phyloP scores from a whole-genome alignment of 1,139 yeast species.

The Candida pseudoviswanathii region DNA sequence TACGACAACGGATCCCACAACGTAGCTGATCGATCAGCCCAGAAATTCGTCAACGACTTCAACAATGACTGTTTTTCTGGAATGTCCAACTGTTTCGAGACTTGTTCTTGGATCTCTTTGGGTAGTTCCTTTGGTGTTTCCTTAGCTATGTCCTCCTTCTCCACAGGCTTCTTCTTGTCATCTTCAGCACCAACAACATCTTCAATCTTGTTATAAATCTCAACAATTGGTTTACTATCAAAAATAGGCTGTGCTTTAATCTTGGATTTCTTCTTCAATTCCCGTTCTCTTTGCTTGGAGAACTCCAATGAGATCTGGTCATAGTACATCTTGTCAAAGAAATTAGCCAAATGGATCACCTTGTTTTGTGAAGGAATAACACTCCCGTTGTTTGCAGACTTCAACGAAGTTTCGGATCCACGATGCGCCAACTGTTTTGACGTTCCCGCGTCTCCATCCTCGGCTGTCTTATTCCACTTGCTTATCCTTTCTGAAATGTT shows the following conservation, averaged over 20 bases:
- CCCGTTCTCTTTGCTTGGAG: conserved; percentile 82
- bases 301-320: conserved; percentile 85
- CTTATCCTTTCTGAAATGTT: conserved; percentile 18
- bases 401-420: conserved; percentile 13
- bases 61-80: conserved; percentile 76
- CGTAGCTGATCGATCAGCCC: conserved; percentile 98
- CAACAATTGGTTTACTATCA: conserved; percentile 85
- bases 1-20: conserved; percentile 92
- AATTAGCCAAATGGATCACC: conserved; percentile 66
- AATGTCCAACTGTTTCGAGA: conserved; percentile 13
- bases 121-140: conserved; percentile 6
- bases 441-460: conserved; percentile 5
- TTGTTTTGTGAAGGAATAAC: conserved; percentile 26
- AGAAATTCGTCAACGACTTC: conserved; percentile 83
- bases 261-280: conserved; percentile 61
- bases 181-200: conserved; percentile 67
- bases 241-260: conserved; percentile 77
- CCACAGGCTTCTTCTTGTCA: conserved; percentile 16
- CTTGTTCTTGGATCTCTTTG: conserved; percentile 4
- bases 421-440: conserved; percentile 11
- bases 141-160: conserved; percentile 11
- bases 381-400: conserved; percentile 5
- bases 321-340: conserved; percentile 75
- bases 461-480: conserved; percentile 18
- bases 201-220: conserved; percentile 83